Evolutionary conservation across 2,329 filamentous ascomycete species (phyloP).

Genomic region (Xylaria polymorpha): DNA sequence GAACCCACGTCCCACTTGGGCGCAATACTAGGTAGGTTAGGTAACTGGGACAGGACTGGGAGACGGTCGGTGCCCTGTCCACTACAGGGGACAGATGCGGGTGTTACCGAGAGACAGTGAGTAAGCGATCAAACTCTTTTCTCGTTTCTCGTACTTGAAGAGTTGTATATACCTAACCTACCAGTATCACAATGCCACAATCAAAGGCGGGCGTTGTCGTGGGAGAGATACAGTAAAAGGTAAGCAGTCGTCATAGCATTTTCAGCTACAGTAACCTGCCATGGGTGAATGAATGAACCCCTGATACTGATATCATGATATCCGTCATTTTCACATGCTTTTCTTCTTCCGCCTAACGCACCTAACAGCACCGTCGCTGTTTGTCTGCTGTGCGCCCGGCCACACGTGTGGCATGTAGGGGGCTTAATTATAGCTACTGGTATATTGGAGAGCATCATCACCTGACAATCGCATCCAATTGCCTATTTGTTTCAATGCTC

Average conservation of each 20-base stretch:
- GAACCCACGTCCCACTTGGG: constrained; percentile 25
- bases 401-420: constrained; percentile 30
- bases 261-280: background rate
- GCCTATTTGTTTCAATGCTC: constrained; percentile 11
- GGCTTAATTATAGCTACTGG: constrained; percentile 22
- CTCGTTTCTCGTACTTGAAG: too few species aligned
- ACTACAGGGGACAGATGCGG: constrained; percentile 18
- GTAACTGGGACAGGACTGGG: too few species aligned
- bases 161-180: background rate
- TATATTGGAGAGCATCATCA: constrained; percentile 26
- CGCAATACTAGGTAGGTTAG: background rate
- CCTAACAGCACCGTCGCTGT: background rate
- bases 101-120: constrained; percentile 24
- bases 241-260: too few species aligned
- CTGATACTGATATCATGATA: background rate
- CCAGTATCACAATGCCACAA: background rate
- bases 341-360: background rate
- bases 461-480: constrained; percentile 23
- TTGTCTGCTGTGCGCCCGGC: constrained; percentile 6
- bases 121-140: background rate
- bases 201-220: background rate
- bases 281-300: background rate
- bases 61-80: background rate
- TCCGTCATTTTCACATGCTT: constrained; percentile 37
- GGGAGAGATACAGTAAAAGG: background rate